phyloP scores from a whole-genome alignment of 257 asterid species.

The Solanum piurae region DNA sequence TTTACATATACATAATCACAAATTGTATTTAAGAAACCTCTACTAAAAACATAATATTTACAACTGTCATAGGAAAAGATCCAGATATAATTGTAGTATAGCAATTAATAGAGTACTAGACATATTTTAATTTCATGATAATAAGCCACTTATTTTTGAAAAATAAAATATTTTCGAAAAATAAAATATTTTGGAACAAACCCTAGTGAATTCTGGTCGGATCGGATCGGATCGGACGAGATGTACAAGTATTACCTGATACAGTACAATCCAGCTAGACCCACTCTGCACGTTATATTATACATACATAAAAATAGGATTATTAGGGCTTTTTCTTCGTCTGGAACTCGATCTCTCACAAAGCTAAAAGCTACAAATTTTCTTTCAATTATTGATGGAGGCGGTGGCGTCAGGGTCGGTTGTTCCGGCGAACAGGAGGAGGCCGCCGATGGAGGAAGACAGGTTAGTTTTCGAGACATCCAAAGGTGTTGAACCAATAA shows the following conservation, averaged over 20 bases:
- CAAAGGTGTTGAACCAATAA: slow-evolving; percentile 73
- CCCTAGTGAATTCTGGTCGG: not conserved
- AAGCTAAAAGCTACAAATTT: not conserved
- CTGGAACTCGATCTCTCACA: not conserved
- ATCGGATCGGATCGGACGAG: not conserved
- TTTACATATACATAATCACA: not conserved
- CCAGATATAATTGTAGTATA: not conserved
- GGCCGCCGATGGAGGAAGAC: slow-evolving; percentile 47
- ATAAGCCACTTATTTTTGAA: not conserved
- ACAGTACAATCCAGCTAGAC: not conserved
- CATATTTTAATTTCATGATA: not conserved
- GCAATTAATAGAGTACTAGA: not conserved
- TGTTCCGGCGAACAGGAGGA: slow-evolving; percentile 27
- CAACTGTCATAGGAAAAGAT: too few relatives aligned
- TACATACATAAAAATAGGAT: not conserved
- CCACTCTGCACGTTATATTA: not conserved
- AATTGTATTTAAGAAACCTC: not conserved
- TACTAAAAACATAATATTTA: too few relatives aligned
- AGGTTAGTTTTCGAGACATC: slow-evolving; percentile 69
- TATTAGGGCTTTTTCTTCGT: not conserved
- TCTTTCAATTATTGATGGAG: slow-evolving; percentile 22
- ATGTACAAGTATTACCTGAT: not conserved
- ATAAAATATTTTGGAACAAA: not conserved
- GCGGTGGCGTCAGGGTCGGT: slow-evolving; percentile 39
- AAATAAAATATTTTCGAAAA: not conserved